These are phyloP conservation scores for Aechmea fasciata DNA, from an alignment of 176 grass and related monocot species.

Conservation along the genomic window DNA sequence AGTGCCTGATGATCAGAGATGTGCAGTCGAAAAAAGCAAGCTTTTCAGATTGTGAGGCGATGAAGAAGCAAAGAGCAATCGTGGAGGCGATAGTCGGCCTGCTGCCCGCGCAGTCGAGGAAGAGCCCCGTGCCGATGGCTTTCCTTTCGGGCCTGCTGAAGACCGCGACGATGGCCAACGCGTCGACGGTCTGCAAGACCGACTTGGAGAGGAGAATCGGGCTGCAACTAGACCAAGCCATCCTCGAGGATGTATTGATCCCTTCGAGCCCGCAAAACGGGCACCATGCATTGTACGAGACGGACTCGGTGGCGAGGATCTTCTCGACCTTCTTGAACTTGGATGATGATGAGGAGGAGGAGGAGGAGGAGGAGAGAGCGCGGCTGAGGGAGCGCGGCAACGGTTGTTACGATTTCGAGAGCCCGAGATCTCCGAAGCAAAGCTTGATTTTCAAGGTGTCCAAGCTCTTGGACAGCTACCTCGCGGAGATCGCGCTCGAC, in stretches of 20 bases:
- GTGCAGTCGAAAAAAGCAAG: conserved; percentile 19
- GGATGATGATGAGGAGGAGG: conserved; percentile 45
- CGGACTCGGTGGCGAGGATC: conserved; percentile 61
- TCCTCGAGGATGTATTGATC: conserved; percentile 86
- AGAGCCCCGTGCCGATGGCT: conserved; percentile 68
- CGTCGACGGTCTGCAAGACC: conserved; percentile 44
- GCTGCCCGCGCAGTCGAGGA: conserved; percentile 71
- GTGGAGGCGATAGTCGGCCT: conserved; percentile 59
- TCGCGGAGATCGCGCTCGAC: conserved; percentile 85
- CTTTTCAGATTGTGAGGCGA: conserved; percentile 23
- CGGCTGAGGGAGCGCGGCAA: conserved; percentile 16
- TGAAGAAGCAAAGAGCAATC: conserved; percentile 53
- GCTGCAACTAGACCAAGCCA: conserved; percentile 76
- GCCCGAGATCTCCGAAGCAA: conserved; percentile 60
- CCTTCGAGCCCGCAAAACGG: conserved; percentile 23
- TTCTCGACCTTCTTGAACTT: conserved; percentile 74
- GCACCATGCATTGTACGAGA: conserved; percentile 55
- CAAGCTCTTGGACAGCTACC: conserved; percentile 91
- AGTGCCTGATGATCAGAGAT: conserved; percentile 59
- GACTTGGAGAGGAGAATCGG: conserved; percentile 87
- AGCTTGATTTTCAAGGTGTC: conserved; percentile 65
- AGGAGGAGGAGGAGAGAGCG: conserved; percentile 27
- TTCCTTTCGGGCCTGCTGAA: conserved; percentile 85
- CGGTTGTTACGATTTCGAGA: conserved; percentile 56
- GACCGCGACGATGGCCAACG: conserved; percentile 45